Evolutionary conservation across 345 rosid genomes (phyloP).

Genomic region (Bruguiera parviflora): DNA sequence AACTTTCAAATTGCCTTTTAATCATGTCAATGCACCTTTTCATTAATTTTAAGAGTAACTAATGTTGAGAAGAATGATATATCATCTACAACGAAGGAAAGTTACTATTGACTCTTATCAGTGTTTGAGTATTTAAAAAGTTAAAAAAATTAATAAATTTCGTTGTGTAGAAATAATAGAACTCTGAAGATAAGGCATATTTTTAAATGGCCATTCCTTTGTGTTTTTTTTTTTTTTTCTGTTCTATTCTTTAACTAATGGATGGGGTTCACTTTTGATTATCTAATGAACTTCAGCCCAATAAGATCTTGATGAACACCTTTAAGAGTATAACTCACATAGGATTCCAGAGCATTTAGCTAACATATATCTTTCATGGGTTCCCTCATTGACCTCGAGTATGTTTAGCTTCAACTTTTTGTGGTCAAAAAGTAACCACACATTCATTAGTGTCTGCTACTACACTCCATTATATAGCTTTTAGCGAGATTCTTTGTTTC

Average conservation of each 20-base stretch:
- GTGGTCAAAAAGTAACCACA: constrained; percentile 63
- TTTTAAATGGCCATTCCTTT: background rate
- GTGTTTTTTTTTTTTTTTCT: background rate
- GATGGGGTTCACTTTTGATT: constrained; percentile 24
- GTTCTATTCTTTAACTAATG: constrained; percentile 8
- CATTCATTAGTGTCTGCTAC: constrained; percentile 74
- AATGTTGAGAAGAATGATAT: too few species aligned
- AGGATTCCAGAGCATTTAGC: constrained; percentile 53
- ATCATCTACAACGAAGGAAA: too few species aligned
- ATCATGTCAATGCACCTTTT: too few species aligned
- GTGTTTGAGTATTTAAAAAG: too few species aligned
- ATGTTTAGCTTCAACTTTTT: constrained; percentile 17
- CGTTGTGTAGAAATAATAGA: background rate
- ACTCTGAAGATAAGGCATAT: background rate
- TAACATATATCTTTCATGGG: constrained; percentile 35
- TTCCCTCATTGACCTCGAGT: constrained; percentile 50
- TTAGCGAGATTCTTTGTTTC: constrained; percentile 71
- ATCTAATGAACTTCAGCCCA: constrained; percentile 8
- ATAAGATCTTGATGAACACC: background rate
- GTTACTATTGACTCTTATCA: too few species aligned
- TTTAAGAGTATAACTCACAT: constrained; percentile 34
- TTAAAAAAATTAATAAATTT: too few species aligned
- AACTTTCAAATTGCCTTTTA: too few species aligned
- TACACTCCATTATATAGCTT: constrained; percentile 72
- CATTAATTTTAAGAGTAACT: too few species aligned